Evolutionary conservation across 495 filamentous ascomycete species (phyloP), one percentile per base, ranked within the genome.

Genomic region (Pyronema omphalodes): DNA sequence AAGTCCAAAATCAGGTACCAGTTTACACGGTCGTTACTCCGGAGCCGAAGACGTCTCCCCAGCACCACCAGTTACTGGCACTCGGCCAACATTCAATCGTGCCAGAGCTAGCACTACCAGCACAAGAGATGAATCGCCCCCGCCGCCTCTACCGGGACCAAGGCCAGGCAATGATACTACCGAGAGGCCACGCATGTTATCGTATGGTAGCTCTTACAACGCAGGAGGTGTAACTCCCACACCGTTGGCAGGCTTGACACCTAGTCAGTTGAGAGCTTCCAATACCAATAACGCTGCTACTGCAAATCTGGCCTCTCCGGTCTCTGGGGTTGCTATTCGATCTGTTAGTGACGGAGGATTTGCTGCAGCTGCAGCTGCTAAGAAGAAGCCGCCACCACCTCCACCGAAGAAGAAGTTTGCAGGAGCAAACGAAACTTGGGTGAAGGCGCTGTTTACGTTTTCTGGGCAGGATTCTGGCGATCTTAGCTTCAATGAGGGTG

Each of bases 401-500:
- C 72, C 71, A 9, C 75, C 76, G 1, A 82, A 82, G 62, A 73
- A 65, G 54, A 66, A 60, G 62, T 50, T 48, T 19, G 59, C 67
- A 9, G 69, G 66, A 18, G 63, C 59, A 18, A 72, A 73, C 40
- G 77, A 71, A 2, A 65, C 76, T 19, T 94, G 73, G 58, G 88
- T 93, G 8, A 79, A 81, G 0, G 89, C 89, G 3, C 67, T 87
- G 58, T 95, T 86, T 67, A 73, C 81, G 49, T 96, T 93, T 67
- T 70, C 73, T 0, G 86, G 83, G 0, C 76, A 88, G 60, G 75
- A 73, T 12, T 64, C 66, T 0, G 87, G 83, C 0, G 89, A 96
- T 68, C 66, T 96, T 46, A 74, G 73, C 9, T 95, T 96, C 67
- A 72, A 70, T 8, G 83, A 93, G 67, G 88, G 88, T 0, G 89